Conservation (phyloP, 805 yeast species). For the Brettanomyces bruxellensis region DNA sequence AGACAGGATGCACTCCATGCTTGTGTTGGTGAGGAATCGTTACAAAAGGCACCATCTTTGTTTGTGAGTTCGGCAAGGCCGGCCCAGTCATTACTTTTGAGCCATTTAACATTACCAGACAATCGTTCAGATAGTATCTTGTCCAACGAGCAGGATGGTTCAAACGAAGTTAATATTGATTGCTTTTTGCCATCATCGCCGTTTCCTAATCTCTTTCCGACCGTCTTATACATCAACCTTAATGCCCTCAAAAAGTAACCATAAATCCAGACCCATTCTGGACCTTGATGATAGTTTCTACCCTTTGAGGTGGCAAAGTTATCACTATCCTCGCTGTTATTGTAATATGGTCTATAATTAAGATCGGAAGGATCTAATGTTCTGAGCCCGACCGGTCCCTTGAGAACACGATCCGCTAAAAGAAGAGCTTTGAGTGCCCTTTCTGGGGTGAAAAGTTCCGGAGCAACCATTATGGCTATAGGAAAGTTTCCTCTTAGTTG, state of each 20-base stretch:
- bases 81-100: conserved; percentile 77
- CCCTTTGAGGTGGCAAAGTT: conserved; percentile 95
- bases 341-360: conserved; percentile 86
- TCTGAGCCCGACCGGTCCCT: conserved; percentile 89
- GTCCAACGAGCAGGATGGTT: conserved; percentile 24
- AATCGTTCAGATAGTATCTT: conserved; percentile 55
- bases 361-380: conserved; percentile 90
- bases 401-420: conserved; percentile 59
- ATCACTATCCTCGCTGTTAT: conserved; percentile 66
- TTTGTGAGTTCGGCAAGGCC: conserved; percentile 91
- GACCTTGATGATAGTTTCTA: conserved; percentile 96
- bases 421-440: conserved; percentile 58
- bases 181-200: conserved; percentile 5
- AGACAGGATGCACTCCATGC: conserved; percentile 93
- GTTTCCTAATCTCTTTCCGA: background rate
- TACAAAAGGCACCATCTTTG: conserved; percentile 72
- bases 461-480: conserved; percentile 91
- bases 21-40: conserved; percentile 89
- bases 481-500: conserved; percentile 89
- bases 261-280: conserved; percentile 93
- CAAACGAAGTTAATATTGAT: conserved; percentile 9
- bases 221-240: conserved; percentile 38
- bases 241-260: conserved; percentile 86
- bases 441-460: conserved; percentile 67
- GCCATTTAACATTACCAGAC: conserved; percentile 59